Evolutionary conservation across 352 stramenopile genomes (phyloP).

Genomic region (Pythium biforme): DNA sequence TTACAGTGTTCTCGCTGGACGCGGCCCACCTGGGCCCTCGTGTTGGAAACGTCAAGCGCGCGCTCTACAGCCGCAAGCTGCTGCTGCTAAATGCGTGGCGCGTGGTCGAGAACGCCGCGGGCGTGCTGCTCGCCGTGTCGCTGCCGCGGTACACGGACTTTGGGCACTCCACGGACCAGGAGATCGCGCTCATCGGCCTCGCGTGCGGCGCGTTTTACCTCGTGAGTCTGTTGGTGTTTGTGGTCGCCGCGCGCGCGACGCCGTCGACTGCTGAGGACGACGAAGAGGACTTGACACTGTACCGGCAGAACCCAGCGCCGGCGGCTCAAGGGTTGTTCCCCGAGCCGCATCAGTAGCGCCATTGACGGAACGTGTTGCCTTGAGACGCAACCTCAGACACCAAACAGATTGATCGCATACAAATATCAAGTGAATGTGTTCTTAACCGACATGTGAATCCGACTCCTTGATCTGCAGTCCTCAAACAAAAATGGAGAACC

Average conservation of each 20-base stretch:
- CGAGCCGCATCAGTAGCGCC: not conserved
- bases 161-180: constrained; percentile 37
- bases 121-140: constrained; percentile 36
- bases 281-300: constrained; percentile 25
- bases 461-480: not conserved
- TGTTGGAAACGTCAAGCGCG: constrained; percentile 32
- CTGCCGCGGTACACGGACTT: constrained; percentile 65
- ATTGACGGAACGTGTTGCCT: not conserved
- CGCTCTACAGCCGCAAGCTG: constrained; percentile 39
- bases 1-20: constrained; percentile 60
- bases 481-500: not conserved
- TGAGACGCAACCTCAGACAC: too few species aligned
- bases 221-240: constrained; percentile 31
- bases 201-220: constrained; percentile 43
- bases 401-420: not conserved
- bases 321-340: not conserved
- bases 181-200: constrained; percentile 36
- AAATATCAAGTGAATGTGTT: constrained; percentile 12
- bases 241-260: constrained; percentile 14
- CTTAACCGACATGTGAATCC: constrained; percentile 11
- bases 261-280: not conserved
- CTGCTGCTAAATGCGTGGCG: constrained; percentile 51
- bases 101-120: constrained; percentile 49
- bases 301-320: constrained; percentile 7
- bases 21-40: constrained; percentile 40